Percentiles rank a stretch among this genome's conserved stretches.
These are phyloP conservation scores for Medicago arabica DNA, from an alignment of 306 rosid genomes.

Conservation along the genomic window DNA sequence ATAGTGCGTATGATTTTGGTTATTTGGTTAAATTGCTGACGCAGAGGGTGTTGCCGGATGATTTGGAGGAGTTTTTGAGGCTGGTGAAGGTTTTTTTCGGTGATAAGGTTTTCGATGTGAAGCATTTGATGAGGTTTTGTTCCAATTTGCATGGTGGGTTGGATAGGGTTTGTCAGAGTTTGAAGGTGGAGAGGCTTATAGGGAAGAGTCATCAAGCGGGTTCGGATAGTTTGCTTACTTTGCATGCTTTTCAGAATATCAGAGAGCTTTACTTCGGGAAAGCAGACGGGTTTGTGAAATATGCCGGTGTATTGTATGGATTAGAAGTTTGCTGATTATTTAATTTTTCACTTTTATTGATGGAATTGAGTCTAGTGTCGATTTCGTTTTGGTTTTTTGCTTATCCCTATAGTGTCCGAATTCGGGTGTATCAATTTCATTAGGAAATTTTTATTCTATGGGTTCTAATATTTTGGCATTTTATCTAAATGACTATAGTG, in stretches of 20 bases:
- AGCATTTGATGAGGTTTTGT: slow-evolving; percentile 39
- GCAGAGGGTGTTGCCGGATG: slow-evolving; percentile 13
- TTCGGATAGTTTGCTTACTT: slow-evolving; percentile 38
- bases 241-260: slow-evolving; percentile 42
- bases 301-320: slow-evolving; percentile 44
- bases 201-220: slow-evolving; percentile 46
- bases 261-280: slow-evolving; percentile 28
- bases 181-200: slow-evolving; percentile 36
- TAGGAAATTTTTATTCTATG: slow-evolving; percentile 21
- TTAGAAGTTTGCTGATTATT: slow-evolving; percentile 31
- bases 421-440: neutral
- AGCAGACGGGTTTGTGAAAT: slow-evolving; percentile 24
- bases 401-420: neutral
- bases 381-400: neutral
- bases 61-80: slow-evolving; percentile 12
- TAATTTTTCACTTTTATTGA: neutral
- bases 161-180: slow-evolving; percentile 32
- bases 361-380: slow-evolving; percentile 21
- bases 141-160: slow-evolving; percentile 36
- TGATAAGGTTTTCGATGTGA: slow-evolving; percentile 39
- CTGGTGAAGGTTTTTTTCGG: slow-evolving; percentile 35
- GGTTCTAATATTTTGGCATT: neutral
- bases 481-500: neutral
- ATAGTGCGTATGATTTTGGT: slow-evolving; percentile 37
- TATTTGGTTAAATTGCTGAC: slow-evolving; percentile 40